Evolutionary conservation across 179 eudicot species (phyloP).

Genomic region (Spergularia azorica): DNA sequence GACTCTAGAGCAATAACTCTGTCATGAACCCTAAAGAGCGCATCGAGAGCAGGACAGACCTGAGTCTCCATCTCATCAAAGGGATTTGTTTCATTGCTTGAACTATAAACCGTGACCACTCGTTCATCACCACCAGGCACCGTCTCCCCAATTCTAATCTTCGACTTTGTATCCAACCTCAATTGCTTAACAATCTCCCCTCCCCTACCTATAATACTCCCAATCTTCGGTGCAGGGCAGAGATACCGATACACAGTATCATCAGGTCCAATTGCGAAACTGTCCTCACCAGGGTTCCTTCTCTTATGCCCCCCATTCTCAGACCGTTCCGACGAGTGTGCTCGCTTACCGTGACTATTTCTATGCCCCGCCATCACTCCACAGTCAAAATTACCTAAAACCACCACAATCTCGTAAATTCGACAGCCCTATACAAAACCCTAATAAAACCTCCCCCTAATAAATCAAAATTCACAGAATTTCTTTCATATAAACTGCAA

Average conservation of each 20-base stretch:
- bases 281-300: slow-evolving; percentile 64
- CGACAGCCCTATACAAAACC: too few relatives aligned
- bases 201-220: slow-evolving; percentile 97
- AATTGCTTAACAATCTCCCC: slow-evolving; percentile 94
- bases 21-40: slow-evolving; percentile 86
- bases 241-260: slow-evolving; percentile 93
- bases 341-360: slow-evolving; percentile 71
- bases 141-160: slow-evolving; percentile 89
- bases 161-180: slow-evolving; percentile 76
- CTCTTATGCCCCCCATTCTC: slow-evolving; percentile 78
- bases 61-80: slow-evolving; percentile 60
- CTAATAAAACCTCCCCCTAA: too few relatives aligned
- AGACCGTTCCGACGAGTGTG: slow-evolving; percentile 61
- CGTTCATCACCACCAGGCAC: slow-evolving; percentile 83
- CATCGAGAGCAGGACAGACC: slow-evolving; percentile 87
- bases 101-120: slow-evolving; percentile 77
- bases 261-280: slow-evolving; percentile 62
- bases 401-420: too few relatives aligned
- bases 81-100: slow-evolving; percentile 72
- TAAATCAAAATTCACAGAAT: too few relatives aligned
- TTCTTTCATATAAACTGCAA: too few relatives aligned
- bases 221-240: slow-evolving; percentile 84
- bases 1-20: slow-evolving; percentile 77
- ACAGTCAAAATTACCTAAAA: too few relatives aligned
- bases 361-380: slow-evolving; percentile 80